A percentile compares a stretch with the other conserved stretches of the same genome.
Conservation (phyloP, 1,284 basidiomycete genomes). For the Microstroma glucosiphilum region DNA sequence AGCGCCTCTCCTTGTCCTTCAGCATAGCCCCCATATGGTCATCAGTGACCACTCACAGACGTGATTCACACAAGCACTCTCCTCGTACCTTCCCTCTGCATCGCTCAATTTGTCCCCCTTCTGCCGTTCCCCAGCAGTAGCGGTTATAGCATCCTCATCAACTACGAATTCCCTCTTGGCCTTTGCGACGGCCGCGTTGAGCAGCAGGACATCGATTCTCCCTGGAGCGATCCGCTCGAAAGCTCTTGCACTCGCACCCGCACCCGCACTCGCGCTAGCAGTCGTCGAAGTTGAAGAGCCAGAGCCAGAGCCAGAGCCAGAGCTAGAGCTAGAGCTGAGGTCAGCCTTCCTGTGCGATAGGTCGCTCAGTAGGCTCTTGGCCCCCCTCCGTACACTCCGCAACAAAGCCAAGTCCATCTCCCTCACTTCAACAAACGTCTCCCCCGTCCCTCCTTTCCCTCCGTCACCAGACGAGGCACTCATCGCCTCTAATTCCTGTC, state of each 20-base stretch:
- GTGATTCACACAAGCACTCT: conserved; percentile 4
- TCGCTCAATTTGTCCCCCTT: neutral
- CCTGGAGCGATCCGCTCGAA: neutral
- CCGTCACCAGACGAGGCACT: neutral
- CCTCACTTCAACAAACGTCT: neutral
- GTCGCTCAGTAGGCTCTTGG: neutral
- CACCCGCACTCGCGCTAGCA: neutral
- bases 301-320: neutral
- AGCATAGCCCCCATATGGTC: too few species aligned
- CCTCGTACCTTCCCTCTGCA: conserved; percentile 1
- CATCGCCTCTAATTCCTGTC: neutral
- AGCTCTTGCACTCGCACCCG: neutral
- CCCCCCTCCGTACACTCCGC: neutral
- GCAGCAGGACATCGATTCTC: conserved; percentile 2
- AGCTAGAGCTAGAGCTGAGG: neutral
- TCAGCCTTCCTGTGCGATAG: neutral
- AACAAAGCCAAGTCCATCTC: neutral
- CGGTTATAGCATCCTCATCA: neutral
- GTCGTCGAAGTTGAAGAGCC: neutral
- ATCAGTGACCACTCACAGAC: neutral
- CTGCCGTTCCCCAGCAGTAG: neutral
- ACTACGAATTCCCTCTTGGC: neutral
- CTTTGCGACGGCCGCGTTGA: neutral
- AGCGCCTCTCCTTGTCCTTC: too few species aligned
- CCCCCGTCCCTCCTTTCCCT: neutral